Base-by-base conservation (phyloP, 2,329 filamentous ascomycete genomes). In the Xylariaceae sp. region DNA sequence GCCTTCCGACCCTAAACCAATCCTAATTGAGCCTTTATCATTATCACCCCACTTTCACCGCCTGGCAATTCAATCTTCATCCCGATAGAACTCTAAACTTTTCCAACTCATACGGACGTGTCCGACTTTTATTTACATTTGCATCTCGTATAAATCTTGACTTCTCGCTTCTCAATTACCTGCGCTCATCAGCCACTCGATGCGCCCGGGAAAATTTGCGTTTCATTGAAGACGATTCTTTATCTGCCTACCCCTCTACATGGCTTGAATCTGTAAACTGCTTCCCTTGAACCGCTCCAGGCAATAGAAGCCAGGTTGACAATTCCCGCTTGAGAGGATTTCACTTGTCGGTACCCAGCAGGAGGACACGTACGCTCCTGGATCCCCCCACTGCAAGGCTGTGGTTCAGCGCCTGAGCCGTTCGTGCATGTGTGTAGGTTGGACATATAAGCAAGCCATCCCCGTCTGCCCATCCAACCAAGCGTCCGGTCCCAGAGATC, bases 41-140 rank as follows among this genome's bases (percentile, higher is more conserved):
- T 40, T 11, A 44, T 45, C 41, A 63, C 64, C 65, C 65, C 65
- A 64, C 65, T 52, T 64, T 64, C 64, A 66, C 64, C 62, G 64
- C 61, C 64, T 58, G 62, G 64, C 64, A 66, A 49, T 63, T 62
- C 53, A 34, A 51, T 52, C 45, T 32, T 40, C 48, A 31, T 19
- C 19, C 19, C 19, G 19, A 19, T 19, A 19, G 19, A 19, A 19
- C 19, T 19, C 19, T 19, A 19, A 19, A 19, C 19, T 19, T 19
- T 19, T 19, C 19, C 19, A 19, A 19, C 19, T 19, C 19, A 19
- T 19, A 19, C 19, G 19, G 19, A 19, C 19, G 19, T 19, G 19
- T 19, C 19, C 19, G 19, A 19, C 19, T 19, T 19, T 19, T 19
- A 19, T 19, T 19, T 19, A 19, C 19, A 19, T 19, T 19, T 19